Evolutionary conservation across 768 basidiomycete species (phyloP).

Genomic region (Serendipita sp.): DNA sequence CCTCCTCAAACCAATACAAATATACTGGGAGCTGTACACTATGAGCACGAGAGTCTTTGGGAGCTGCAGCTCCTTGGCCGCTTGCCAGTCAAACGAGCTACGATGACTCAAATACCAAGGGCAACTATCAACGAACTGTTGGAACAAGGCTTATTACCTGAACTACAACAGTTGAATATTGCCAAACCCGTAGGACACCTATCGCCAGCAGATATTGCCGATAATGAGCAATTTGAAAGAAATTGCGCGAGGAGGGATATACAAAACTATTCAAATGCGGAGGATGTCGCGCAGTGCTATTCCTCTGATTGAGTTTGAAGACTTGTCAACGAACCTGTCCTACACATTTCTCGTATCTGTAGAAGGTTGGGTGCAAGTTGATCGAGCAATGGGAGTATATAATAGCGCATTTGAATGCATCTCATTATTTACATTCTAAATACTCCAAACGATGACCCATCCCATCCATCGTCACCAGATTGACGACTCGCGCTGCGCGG

Average conservation of each 20-base stretch:
- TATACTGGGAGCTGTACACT: background rate
- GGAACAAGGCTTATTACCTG: background rate
- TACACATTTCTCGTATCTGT: too few species aligned
- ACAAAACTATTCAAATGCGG: too few species aligned
- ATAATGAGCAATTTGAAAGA: too few species aligned
- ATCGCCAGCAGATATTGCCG: too few species aligned
- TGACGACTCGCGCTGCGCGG: background rate
- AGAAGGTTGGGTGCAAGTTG: too few species aligned
- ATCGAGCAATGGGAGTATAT: background rate
- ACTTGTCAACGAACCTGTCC: too few species aligned
- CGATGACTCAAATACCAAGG: background rate
- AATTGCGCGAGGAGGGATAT: too few species aligned
- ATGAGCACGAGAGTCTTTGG: background rate
- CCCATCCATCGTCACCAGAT: slow-evolving; percentile 38
- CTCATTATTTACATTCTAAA: slow-evolving; percentile 58
- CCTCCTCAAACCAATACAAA: background rate
- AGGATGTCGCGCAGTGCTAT: too few species aligned
- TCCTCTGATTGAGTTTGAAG: too few species aligned
- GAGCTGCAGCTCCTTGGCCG: background rate
- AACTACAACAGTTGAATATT: background rate
- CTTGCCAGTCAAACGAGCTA: background rate
- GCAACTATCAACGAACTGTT: background rate
- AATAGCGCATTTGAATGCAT: background rate
- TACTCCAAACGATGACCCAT: slow-evolving; percentile 48
- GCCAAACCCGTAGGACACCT: background rate